Base-by-base conservation (phyloP, 225 moss, liverwort and hornwort species). In the Climacium dendroides region DNA sequence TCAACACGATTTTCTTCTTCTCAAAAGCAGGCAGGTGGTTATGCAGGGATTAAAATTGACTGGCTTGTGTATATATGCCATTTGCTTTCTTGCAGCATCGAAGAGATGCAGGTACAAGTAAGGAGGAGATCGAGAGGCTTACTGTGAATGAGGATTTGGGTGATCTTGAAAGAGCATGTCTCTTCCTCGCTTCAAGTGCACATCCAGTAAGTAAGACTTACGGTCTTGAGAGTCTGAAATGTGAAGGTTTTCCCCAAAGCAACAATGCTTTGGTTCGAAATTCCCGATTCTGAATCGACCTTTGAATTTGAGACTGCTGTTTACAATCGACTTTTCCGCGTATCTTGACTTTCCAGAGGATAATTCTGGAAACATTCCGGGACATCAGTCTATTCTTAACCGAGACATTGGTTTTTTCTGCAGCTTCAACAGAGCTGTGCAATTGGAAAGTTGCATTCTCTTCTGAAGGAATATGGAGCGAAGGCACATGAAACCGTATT, bases 401-500 rank as follows among this genome's bases (percentile, higher is more conserved):
- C 24, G 54, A 81, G 63, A 76, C 25, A 17, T 62, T 86, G 53
- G 28, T 63, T 50, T 67, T 67, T 73, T 85, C 89, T 72, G 84
- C 95, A 97, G 99, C 92, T 97, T 82, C 96, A 97, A 82, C 96
- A 97, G 85, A 94, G 94, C 88, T 99, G 94, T 86, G 97, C 95
- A 22, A 88, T 99, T 90, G 95, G 92, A 71, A 94, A 89, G 85
- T 88, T 97, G 70, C 94, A 94, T 50, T 79, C 87, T 8, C 90
- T 92, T 83, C 93, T 97, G 84, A 96, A 94, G 50, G 96, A 99
- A 66, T 97, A 97, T 88, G 91, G 93, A 88, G 84, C 59, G 72
- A 88, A 86, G 69, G 96, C 95, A 86, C 89, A 95, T 81, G 94
- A 93, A 73, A 90, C 94, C 62, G 81, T 97, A 67, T 94, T 94